Base-by-base conservation (phyloP, 495 filamentous ascomycete species). In the Tuber melanosporum region DNA sequence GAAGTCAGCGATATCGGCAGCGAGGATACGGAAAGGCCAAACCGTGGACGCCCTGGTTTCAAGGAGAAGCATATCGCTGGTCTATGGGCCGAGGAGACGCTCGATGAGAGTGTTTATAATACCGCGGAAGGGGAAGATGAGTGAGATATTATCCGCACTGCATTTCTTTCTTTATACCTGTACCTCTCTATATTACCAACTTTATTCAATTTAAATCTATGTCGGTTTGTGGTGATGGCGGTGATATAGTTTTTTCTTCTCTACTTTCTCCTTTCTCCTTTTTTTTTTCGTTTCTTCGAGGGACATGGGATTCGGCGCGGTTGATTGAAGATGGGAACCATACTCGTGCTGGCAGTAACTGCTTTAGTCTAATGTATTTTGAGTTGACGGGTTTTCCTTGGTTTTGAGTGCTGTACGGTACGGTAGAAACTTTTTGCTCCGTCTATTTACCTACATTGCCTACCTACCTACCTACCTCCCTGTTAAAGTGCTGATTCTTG, bases 101-200 rank as follows among this genome's bases (percentile, higher is more conserved):
- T 76, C 19, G 82, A 82, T 73, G 78, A 80, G 62, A 80, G 78
- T 46, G 78, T 22, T 71, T 80, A 80, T 80, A 80, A 80, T 80
- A 80, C 78, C 15, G 78, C 78, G n/a, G 78, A 80, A 71, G 77
- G 77, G 6, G 78, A 80, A 73, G 78, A 80, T 62, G 75, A 73
- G 26, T 66, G 57, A 66, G 57, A 17, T 20, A 32, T 66, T 66
- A 2, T 0, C 15, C 57, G 14, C 26, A 36, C 15, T 26, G 14
- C 26, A 36, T 36, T 66, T 7, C 57, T 36, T 66, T 66, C 57
- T 26, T 66, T 66, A 17, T 36, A 36, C n/a, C 14, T 66, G n/a
- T 66, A 36, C 57, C 57, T 66, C 52, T 62, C 32, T 17, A 36
- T 66, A 66, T 36, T 66, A 19, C 17, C 32, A 15, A 4, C 57